A percentile compares a stretch with the other conserved stretches of the same genome.
phyloP scores from a whole-genome alignment of 108 stramenopile genomes.

The Pseudonitzschia delicatissima region DNA sequence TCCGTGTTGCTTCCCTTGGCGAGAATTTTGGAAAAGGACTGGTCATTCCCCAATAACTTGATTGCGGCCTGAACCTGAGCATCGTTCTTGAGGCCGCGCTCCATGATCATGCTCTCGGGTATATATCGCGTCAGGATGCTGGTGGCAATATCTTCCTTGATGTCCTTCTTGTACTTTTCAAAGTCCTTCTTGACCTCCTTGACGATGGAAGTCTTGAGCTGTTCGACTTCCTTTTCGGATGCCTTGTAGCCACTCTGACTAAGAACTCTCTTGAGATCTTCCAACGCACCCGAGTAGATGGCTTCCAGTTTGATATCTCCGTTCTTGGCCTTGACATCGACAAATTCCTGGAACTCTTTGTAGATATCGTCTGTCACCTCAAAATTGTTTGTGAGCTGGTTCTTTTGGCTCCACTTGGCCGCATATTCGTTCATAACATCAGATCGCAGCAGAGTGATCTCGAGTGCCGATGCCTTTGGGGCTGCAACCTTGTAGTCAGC shows the following conservation, averaged over 20 bases:
- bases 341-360: constrained; percentile 71
- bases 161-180: constrained; percentile 75
- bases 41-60: constrained; percentile 56
- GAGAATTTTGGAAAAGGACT: constrained; percentile 64
- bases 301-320: constrained; percentile 78
- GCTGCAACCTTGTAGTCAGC: constrained; percentile 88
- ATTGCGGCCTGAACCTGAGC: constrained; percentile 66
- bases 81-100: constrained; percentile 58
- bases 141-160: constrained; percentile 81
- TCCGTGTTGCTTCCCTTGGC: constrained; percentile 42
- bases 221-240: constrained; percentile 61
- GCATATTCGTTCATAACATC: constrained; percentile 82
- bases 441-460: constrained; percentile 78
- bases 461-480: constrained; percentile 78
- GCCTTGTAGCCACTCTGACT: constrained; percentile 66
- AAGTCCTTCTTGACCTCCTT: constrained; percentile 79
- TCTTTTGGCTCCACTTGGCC: constrained; percentile 71
- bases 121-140: constrained; percentile 77
- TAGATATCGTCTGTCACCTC: constrained; percentile 74
- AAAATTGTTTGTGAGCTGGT: constrained; percentile 73
- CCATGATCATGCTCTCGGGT: constrained; percentile 84
- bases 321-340: constrained; percentile 52
- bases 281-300: constrained; percentile 58
- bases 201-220: constrained; percentile 59
- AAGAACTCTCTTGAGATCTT: constrained; percentile 66